phyloP scores from a whole-genome alignment of 306 rosid species.

The Betula pendula region DNA sequence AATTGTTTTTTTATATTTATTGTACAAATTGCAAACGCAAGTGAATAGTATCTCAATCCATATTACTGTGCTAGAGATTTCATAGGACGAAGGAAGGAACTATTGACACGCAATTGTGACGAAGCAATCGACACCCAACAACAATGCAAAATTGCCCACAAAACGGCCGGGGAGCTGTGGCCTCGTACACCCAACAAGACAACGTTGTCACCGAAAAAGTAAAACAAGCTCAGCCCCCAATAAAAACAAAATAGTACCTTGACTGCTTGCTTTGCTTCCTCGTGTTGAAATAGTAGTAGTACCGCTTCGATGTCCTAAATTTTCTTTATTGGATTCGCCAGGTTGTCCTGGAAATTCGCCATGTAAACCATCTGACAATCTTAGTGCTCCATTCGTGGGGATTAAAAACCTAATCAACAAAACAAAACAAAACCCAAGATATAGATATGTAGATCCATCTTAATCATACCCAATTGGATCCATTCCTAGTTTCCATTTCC shows the following conservation, averaged over 20 bases:
- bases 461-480: constrained; percentile 5
- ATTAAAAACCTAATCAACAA: background rate
- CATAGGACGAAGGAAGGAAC: background rate
- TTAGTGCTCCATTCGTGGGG: constrained; percentile 30
- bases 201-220: background rate
- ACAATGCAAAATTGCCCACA: background rate
- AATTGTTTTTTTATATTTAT: too few species aligned
- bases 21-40: too few species aligned
- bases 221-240: background rate
- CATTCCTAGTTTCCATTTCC: background rate
- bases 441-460: too few species aligned
- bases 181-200: background rate
- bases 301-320: constrained; percentile 11
- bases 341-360: constrained; percentile 21
- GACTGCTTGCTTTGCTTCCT: background rate
- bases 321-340: constrained; percentile 30
- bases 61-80: too few species aligned
- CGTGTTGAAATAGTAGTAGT: background rate
- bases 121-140: background rate
- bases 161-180: background rate
- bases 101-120: background rate
- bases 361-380: background rate
- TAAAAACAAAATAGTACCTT: background rate
- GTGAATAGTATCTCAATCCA: too few species aligned
- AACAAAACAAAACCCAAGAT: constrained; percentile 15